A percentile compares a stretch with the other conserved stretches of the same genome.
These are phyloP conservation scores for Taphrina flavorubra DNA, from an alignment of 1,139 yeast species.

Conservation along the genomic window DNA sequence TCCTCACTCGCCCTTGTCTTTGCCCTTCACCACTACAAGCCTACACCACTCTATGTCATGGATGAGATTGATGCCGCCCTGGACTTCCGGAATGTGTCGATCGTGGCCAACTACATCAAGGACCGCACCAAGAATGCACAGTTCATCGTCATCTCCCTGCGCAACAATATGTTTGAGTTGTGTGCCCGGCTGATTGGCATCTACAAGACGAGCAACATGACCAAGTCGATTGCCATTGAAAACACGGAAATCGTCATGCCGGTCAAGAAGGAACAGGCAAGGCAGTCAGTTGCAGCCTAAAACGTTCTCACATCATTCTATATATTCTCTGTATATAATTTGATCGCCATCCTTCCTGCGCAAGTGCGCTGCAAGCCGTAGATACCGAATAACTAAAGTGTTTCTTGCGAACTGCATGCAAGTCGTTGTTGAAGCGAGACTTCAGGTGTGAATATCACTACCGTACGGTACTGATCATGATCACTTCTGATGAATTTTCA, in stretches of 20 bases:
- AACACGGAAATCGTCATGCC: conserved; percentile 25
- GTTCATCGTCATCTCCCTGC: conserved; percentile 88
- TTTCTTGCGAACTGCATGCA: no score
- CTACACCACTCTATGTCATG: conserved; percentile 98
- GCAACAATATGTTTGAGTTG: conserved; percentile 97
- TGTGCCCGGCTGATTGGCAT: conserved; percentile 94
- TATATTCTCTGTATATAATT: no score
- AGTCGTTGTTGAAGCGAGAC: no score
- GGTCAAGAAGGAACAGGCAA: conserved; percentile 3
- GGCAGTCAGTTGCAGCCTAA: conserved; percentile 4
- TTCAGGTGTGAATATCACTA: no score
- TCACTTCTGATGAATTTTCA: no score
- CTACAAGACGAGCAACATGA: conserved; percentile 86
- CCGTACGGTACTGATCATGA: no score
- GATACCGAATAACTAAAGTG: no score
- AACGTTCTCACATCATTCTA: background rate
- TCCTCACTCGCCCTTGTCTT: conserved; percentile 94
- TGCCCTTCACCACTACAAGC: conserved; percentile 94
- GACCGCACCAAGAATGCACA: conserved; percentile 96
- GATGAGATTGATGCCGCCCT: conserved; percentile 99
- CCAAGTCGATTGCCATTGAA: conserved; percentile 33
- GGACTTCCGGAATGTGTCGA: conserved; percentile 94
- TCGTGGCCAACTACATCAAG: conserved; percentile 95
- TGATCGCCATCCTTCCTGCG: no score
- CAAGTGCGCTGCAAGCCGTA: no score